A percentile compares a stretch with the other conserved stretches of the same genome.
Conservation (phyloP, 176 grass and related monocot genomes). For the Avena insularis region DNA sequence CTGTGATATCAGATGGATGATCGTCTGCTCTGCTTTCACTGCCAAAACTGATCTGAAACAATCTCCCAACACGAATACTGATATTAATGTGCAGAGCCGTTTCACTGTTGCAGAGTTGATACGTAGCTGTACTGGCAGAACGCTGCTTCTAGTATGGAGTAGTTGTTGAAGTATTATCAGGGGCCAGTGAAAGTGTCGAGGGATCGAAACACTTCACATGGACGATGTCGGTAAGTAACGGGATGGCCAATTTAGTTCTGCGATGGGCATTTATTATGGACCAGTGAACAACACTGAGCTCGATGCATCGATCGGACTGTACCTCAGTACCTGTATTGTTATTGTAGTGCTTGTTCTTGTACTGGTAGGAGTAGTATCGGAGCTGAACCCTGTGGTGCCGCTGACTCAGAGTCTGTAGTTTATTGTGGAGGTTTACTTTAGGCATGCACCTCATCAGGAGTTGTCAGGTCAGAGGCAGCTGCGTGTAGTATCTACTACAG, state of each 20-base stretch:
- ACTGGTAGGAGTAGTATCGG: background rate
- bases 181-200: background rate
- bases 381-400: background rate
- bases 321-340: background rate
- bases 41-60: background rate
- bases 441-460: background rate
- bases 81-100: background rate
- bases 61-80: background rate
- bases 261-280: slow-evolving; percentile 12
- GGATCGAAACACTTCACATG: slow-evolving; percentile 37
- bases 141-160: background rate
- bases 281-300: background rate
- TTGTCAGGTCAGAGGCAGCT: background rate
- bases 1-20: background rate
- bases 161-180: background rate
- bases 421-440: background rate
- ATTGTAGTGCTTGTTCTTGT: background rate
- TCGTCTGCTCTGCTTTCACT: background rate
- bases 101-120: slow-evolving; percentile 2
- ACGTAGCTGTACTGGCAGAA: background rate
- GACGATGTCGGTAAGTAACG: slow-evolving; percentile 14
- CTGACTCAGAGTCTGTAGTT: background rate
- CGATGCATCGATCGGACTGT: background rate
- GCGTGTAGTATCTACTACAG: background rate
- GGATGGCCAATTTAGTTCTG: slow-evolving; percentile 6